A percentile compares a stretch with the other conserved stretches of the same genome.
Conservation (phyloP, 371 early-diverging fungal species). For the Blakeslea trispora region DNA sequence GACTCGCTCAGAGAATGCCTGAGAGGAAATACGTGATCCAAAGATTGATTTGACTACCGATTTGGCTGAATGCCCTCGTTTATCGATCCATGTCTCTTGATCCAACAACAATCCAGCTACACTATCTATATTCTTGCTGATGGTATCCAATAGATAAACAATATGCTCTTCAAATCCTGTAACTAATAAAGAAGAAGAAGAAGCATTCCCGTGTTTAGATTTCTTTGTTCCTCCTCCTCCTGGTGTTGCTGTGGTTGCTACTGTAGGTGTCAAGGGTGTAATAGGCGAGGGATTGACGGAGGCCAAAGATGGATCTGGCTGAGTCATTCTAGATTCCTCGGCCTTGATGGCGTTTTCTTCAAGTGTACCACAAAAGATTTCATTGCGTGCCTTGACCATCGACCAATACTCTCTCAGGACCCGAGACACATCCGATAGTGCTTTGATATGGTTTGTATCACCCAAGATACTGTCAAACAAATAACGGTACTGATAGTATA, state of each 20-base stretch:
- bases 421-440: slow-evolving; percentile 27
- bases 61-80: slow-evolving; percentile 37
- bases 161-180: slow-evolving; percentile 39
- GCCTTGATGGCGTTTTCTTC: slow-evolving; percentile 32
- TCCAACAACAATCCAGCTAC: slow-evolving; percentile 32
- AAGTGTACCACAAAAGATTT: slow-evolving; percentile 47
- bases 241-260: not conserved
- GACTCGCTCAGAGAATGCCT: slow-evolving; percentile 20
- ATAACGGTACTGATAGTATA: slow-evolving; percentile 48
- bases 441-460: slow-evolving; percentile 17
- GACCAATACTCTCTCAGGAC: slow-evolving; percentile 45
- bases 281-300: too few relatives aligned
- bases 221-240: too few relatives aligned
- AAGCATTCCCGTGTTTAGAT: too few relatives aligned
- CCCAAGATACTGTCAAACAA: slow-evolving; percentile 39
- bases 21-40: slow-evolving; percentile 20
- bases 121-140: slow-evolving; percentile 42
- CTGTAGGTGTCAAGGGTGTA: too few relatives aligned
- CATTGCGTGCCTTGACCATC: slow-evolving; percentile 50
- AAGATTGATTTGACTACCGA: slow-evolving; percentile 34
- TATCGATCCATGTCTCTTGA: slow-evolving; percentile 38
- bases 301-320: too few relatives aligned
- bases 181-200: too few relatives aligned
- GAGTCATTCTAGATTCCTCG: not conserved
- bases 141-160: slow-evolving; percentile 41